phyloP scores from a whole-genome alignment of 2,329 filamentous ascomycete species.

The Trichophyton rubrum region DNA sequence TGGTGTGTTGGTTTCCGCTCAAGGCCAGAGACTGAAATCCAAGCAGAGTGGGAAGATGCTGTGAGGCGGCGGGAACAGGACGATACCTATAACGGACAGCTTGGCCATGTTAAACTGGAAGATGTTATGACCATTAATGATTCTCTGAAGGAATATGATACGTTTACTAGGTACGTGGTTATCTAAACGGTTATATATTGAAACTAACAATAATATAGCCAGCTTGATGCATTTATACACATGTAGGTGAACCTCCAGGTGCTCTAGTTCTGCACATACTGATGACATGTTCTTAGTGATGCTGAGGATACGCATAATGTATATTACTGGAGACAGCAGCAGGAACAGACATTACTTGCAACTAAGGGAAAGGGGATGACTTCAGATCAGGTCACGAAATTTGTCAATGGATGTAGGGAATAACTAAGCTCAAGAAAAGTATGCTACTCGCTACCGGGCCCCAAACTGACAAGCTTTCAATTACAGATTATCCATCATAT shows the following conservation, averaged over 20 bases:
- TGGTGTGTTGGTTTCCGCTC: slow-evolving; percentile 81
- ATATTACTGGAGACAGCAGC: slow-evolving; percentile 72
- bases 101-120: slow-evolving; percentile 43
- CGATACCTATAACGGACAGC: slow-evolving; percentile 36
- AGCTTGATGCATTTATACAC: slow-evolving; percentile 52
- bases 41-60: slow-evolving; percentile 42
- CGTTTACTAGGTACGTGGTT: slow-evolving; percentile 39
- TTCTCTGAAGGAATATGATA: slow-evolving; percentile 45
- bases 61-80: slow-evolving; percentile 34
- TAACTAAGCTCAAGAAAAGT: background rate
- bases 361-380: slow-evolving; percentile 66
- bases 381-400: slow-evolving; percentile 62
- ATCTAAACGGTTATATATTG: slow-evolving; percentile 11
- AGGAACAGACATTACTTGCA: slow-evolving; percentile 58
- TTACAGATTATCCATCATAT: slow-evolving; percentile 55
- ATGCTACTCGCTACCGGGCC: background rate
- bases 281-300: slow-evolving; percentile 35
- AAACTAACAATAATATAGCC: slow-evolving; percentile 20
- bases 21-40: slow-evolving; percentile 43
- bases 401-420: slow-evolving; percentile 53
- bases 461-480: background rate
- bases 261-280: background rate
- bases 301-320: slow-evolving; percentile 62
- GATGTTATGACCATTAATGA: slow-evolving; percentile 49
- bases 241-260: slow-evolving; percentile 34